These are phyloP conservation scores for Lophiotrema nucula DNA, from an alignment of 495 filamentous ascomycete species.

Conservation along the genomic window DNA sequence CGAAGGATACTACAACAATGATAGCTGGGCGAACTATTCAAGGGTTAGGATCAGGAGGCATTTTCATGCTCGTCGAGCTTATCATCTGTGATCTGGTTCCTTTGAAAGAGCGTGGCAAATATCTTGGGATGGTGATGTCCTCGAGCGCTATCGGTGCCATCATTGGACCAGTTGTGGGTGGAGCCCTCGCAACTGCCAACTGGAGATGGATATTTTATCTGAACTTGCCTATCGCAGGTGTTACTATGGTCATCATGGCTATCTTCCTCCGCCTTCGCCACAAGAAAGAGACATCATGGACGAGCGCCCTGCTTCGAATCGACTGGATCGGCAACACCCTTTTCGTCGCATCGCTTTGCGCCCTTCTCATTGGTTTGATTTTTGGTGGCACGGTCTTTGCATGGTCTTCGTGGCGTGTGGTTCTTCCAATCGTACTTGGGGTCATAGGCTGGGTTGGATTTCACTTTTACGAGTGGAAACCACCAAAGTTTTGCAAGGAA, in stretches of 20 bases:
- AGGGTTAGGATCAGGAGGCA: slow-evolving; percentile 42
- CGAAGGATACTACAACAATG: slow-evolving; percentile 16
- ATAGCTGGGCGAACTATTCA: slow-evolving; percentile 43
- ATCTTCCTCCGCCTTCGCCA: slow-evolving; percentile 8
- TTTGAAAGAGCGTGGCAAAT: slow-evolving; percentile 37
- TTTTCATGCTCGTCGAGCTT: slow-evolving; percentile 39
- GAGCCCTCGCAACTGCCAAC: slow-evolving; percentile 2
- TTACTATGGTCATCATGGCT: background rate
- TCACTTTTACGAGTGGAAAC: slow-evolving; percentile 10
- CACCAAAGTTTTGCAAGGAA: background rate
- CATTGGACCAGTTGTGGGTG: slow-evolving; percentile 16
- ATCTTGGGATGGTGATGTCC: slow-evolving; percentile 19
- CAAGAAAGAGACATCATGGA: background rate
- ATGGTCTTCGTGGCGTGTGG: slow-evolving; percentile 19
- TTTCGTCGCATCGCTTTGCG: slow-evolving; percentile 1
- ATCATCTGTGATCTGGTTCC: slow-evolving; percentile 43
- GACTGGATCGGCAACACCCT: slow-evolving; percentile 21
- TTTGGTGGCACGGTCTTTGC: slow-evolving; percentile 6
- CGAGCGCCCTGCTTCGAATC: background rate
- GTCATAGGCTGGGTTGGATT: slow-evolving; percentile 2
- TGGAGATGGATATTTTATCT: slow-evolving; percentile 30
- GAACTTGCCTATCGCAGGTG: slow-evolving; percentile 20
- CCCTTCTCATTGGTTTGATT: slow-evolving; percentile 10
- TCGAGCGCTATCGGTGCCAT: slow-evolving; percentile 4
- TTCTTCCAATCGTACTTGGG: slow-evolving; percentile 15